Conservation (phyloP, 345 rosid species). For the Kernera saxatilis region DNA sequence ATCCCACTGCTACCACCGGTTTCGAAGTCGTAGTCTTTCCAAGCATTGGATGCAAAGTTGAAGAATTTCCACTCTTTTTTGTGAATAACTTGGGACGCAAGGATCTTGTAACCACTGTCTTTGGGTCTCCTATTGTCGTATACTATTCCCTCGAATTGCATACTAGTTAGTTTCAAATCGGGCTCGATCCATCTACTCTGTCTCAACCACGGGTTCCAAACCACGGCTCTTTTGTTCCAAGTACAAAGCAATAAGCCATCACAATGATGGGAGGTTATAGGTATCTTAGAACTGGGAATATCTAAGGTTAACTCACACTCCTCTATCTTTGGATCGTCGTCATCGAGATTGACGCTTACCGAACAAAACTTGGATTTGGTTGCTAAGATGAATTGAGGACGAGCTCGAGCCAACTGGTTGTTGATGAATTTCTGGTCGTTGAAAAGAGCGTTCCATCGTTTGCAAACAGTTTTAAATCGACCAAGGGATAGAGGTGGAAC, state of each 20-base stretch:
- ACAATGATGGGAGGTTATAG: too few relatives aligned
- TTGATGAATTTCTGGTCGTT: neutral
- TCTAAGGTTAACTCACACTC: too few relatives aligned
- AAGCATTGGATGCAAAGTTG: neutral
- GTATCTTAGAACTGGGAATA: too few relatives aligned
- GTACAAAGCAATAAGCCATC: too few relatives aligned
- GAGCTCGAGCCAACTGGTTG: neutral
- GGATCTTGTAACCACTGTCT: too few relatives aligned
- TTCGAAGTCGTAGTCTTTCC: neutral
- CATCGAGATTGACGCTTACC: too few relatives aligned
- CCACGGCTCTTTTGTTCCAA: too few relatives aligned
- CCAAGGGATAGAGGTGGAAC: neutral
- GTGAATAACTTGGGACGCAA: too few relatives aligned
- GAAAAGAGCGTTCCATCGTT: neutral
- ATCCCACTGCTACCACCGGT: neutral
- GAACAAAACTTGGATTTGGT: too few relatives aligned
- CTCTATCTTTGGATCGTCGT: too few relatives aligned
- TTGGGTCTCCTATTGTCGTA: too few relatives aligned
- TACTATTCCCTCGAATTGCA: neutral
- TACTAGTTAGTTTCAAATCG: neutral
- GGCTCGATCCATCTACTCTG: neutral
- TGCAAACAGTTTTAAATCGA: neutral
- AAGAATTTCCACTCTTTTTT: neutral
- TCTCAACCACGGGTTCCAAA: neutral
- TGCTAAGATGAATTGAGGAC: too few relatives aligned